Percentiles rank a stretch among this genome's conserved stretches.
phyloP scores from a whole-genome alignment of 2,329 filamentous ascomycete genomes.

The Colletotrichum spinosum region DNA sequence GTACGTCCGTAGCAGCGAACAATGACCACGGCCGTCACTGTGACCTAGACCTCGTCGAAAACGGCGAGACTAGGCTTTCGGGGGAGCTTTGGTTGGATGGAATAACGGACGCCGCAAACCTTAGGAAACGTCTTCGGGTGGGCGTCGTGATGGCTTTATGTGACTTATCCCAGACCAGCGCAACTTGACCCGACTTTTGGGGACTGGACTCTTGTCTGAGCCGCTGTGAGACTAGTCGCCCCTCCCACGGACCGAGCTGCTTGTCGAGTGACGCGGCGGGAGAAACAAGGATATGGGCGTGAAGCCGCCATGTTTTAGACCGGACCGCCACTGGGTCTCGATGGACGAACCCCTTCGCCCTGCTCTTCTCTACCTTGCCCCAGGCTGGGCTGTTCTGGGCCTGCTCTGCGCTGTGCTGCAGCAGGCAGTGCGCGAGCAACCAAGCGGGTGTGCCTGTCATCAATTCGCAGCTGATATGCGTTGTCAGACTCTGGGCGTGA shows the following conservation, averaged over 20 bases:
- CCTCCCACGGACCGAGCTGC: slow-evolving; percentile 25
- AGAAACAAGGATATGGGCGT: slow-evolving; percentile 26
- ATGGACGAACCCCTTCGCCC: slow-evolving; percentile 21
- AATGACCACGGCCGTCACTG: slow-evolving; percentile 22
- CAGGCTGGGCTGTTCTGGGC: slow-evolving; percentile 7
- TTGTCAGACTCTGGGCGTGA: slow-evolving; percentile 17
- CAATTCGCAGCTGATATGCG: slow-evolving; percentile 6
- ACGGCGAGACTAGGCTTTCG: slow-evolving; percentile 8
- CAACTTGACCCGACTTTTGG: slow-evolving; percentile 16
- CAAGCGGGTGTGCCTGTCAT: slow-evolving; percentile 20
- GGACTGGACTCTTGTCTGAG: slow-evolving; percentile 9
- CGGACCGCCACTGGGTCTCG: slow-evolving; percentile 28
- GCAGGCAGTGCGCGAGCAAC: not conserved
- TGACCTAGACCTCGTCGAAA: slow-evolving; percentile 19
- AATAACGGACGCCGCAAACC: slow-evolving; percentile 27
- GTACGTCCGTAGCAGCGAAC: slow-evolving; percentile 27
- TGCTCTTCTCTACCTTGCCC: not conserved
- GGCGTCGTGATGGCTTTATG: slow-evolving; percentile 34
- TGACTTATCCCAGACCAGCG: slow-evolving; percentile 25
- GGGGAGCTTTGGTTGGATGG: slow-evolving; percentile 13
- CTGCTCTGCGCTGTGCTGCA: not conserved
- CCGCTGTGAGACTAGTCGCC: slow-evolving; percentile 12
- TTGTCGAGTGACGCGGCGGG: slow-evolving; percentile 19
- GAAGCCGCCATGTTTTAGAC: slow-evolving; percentile 35
- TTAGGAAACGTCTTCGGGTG: slow-evolving; percentile 25